Conservation (phyloP, 2,329 filamentous ascomycete species). For the Chaetoscypha palmicola region DNA sequence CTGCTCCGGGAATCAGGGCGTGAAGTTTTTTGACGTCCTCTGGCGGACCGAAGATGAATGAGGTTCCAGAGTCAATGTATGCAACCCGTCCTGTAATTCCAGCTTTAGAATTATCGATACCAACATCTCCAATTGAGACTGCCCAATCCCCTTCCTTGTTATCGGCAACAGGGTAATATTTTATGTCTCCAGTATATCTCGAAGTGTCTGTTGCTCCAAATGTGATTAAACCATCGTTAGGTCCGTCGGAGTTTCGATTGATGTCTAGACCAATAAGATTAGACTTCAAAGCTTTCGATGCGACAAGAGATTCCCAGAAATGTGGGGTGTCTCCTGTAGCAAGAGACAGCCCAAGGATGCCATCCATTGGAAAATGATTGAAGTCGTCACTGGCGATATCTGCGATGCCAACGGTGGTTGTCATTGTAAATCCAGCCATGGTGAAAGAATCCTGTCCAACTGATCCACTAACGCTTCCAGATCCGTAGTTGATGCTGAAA, state of each 20-base stretch:
- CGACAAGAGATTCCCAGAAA: slow-evolving; percentile 56
- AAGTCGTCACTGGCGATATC: slow-evolving; percentile 68
- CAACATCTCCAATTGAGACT: slow-evolving; percentile 59
- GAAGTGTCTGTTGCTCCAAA: slow-evolving; percentile 64
- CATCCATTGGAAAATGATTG: slow-evolving; percentile 73
- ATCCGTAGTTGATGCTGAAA: slow-evolving; percentile 70
- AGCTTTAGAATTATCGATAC: slow-evolving; percentile 54
- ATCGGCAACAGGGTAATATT: slow-evolving; percentile 51
- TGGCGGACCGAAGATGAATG: slow-evolving; percentile 66
- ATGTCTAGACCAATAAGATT: slow-evolving; percentile 69
- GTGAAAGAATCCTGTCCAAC: slow-evolving; percentile 60
- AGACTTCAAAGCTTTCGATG: slow-evolving; percentile 48
- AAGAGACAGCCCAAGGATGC: slow-evolving; percentile 73
- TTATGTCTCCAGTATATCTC: slow-evolving; percentile 61
- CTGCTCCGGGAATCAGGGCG: slow-evolving; percentile 51
- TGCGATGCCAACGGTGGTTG: slow-evolving; percentile 66
- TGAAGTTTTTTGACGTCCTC: slow-evolving; percentile 63
- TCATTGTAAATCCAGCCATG: slow-evolving; percentile 57
- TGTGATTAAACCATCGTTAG: slow-evolving; percentile 67
- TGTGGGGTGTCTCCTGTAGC: slow-evolving; percentile 50
- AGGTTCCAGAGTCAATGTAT: slow-evolving; percentile 80
- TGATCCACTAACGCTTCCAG: slow-evolving; percentile 63
- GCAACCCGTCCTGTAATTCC: slow-evolving; percentile 43
- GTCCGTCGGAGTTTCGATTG: slow-evolving; percentile 56
- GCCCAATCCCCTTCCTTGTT: slow-evolving; percentile 59